Percentiles rank a stretch among this genome's conserved stretches.
Evolutionary conservation across 768 basidiomycete genomes (phyloP).

Genomic region (Tricholoma saponaceum): DNA sequence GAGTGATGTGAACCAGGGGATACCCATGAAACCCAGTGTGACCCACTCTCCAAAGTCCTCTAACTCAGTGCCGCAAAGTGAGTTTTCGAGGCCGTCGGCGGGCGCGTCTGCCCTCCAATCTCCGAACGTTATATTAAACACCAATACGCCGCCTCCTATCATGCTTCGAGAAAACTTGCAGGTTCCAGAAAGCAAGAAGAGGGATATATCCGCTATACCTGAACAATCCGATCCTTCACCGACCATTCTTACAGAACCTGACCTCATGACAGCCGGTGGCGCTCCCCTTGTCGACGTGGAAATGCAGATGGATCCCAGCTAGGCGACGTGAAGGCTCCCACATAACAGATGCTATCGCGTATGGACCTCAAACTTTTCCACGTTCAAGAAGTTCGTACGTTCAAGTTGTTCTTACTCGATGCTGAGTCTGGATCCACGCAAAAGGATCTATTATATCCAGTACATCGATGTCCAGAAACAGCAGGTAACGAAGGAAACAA

Average conservation of each 20-base stretch:
- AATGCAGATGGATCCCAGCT: conserved; percentile 11
- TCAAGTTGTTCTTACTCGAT: conserved; percentile 2
- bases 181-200: conserved; percentile 11
- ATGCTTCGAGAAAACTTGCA: conserved; percentile 4
- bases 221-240: background rate
- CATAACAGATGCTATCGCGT: background rate
- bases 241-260: conserved; percentile 1
- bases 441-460: conserved; percentile 13
- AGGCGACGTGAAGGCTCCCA: conserved; percentile 1
- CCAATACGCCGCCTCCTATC: conserved; percentile 12
- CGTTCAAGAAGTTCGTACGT: conserved; percentile 1
- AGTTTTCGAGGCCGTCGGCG: conserved; percentile 5
- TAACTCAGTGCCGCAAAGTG: conserved; percentile 3
- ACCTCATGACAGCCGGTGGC: conserved; percentile 7
- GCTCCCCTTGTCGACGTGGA: conserved; percentile 13
- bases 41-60: conserved; percentile 6
- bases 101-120: conserved; percentile 8
- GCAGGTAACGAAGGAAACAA: conserved; percentile 24
- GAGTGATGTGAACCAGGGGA: conserved; percentile 4
- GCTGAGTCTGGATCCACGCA: conserved; percentile 4
- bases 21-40: conserved; percentile 7
- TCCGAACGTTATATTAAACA: background rate
- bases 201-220: conserved; percentile 1
- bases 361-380: background rate
- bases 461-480: conserved; percentile 18